Evolutionary conservation across 2,329 filamentous ascomycete species (phyloP).

Genomic region (Fusarium musae): DNA sequence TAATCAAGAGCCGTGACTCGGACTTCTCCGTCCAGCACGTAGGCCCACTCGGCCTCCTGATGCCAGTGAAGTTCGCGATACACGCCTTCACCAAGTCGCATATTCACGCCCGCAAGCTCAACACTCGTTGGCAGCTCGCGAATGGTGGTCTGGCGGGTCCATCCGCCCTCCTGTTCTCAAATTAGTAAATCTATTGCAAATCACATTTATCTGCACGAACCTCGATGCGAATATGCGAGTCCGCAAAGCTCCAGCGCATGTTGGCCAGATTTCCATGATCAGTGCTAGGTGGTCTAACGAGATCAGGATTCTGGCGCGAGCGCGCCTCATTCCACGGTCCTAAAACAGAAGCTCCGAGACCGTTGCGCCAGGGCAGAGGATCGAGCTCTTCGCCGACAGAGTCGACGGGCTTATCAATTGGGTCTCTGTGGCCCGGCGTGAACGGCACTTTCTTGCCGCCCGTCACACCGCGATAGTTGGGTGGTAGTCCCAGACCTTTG

Average conservation of each 20-base stretch:
- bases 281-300: slow-evolving; percentile 77
- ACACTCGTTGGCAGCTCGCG: slow-evolving; percentile 72
- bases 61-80: slow-evolving; percentile 86
- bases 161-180: slow-evolving; percentile 71
- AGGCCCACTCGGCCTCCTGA: slow-evolving; percentile 83
- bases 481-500: slow-evolving; percentile 59
- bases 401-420: slow-evolving; percentile 72
- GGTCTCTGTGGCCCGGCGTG: slow-evolving; percentile 68
- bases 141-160: slow-evolving; percentile 79
- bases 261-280: slow-evolving; percentile 77
- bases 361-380: slow-evolving; percentile 73
- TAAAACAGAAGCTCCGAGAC: slow-evolving; percentile 71
- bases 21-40: slow-evolving; percentile 76
- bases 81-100: slow-evolving; percentile 77
- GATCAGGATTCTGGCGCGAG: slow-evolving; percentile 75
- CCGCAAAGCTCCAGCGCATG: slow-evolving; percentile 77
- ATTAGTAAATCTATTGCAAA: neutral
- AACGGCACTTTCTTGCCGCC: slow-evolving; percentile 61
- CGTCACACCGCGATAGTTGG: slow-evolving; percentile 53
- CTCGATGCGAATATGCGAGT: slow-evolving; percentile 72
- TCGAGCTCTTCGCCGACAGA: slow-evolving; percentile 68
- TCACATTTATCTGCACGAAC: slow-evolving; percentile 49
- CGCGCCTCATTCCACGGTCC: slow-evolving; percentile 77
- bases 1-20: slow-evolving; percentile 79
- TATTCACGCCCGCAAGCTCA: slow-evolving; percentile 82